Conservation (phyloP, 139 green algal genomes). For the Auxenochlorella protothecoides region DNA sequence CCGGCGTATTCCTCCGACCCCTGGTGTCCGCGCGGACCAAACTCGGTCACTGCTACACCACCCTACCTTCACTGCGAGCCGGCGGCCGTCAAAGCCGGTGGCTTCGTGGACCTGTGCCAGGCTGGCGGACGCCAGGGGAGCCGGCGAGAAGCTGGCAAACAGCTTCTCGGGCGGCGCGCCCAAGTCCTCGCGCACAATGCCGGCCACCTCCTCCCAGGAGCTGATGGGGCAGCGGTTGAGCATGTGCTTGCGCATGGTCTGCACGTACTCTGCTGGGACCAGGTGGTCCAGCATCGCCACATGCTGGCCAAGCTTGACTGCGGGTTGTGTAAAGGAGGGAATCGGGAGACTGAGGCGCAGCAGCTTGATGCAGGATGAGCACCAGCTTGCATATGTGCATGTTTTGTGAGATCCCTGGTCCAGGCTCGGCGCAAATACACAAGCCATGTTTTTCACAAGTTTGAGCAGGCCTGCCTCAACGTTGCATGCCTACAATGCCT, state of each 20-base stretch:
- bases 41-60: background rate
- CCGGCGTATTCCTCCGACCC: too few relatives aligned
- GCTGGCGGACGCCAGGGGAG: slow-evolving; percentile 79
- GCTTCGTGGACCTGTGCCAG: slow-evolving; percentile 88
- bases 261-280: slow-evolving; percentile 77
- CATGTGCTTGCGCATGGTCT: slow-evolving; percentile 66
- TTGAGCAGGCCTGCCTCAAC: too few relatives aligned
- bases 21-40: background rate
- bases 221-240: slow-evolving; percentile 75
- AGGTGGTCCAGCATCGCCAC: slow-evolving; percentile 84
- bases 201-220: slow-evolving; percentile 32
- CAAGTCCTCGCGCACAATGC: slow-evolving; percentile 66
- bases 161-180: slow-evolving; percentile 55
- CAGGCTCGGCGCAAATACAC: slow-evolving; percentile 26
- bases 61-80: slow-evolving; percentile 68
- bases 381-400: too few relatives aligned
- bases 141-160: slow-evolving; percentile 66
- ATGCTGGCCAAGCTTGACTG: slow-evolving; percentile 76
- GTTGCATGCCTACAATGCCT: too few relatives aligned
- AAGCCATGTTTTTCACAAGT: slow-evolving; percentile 51
- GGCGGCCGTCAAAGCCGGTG: slow-evolving; percentile 40
- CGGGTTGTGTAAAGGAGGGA: too few relatives aligned
- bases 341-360: too few relatives aligned
- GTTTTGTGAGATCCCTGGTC: too few relatives aligned
- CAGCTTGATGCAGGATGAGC: too few relatives aligned